phyloP scores from a whole-genome alignment of 2,329 filamentous ascomycete species.

The Decorospora gaudefroyi region DNA sequence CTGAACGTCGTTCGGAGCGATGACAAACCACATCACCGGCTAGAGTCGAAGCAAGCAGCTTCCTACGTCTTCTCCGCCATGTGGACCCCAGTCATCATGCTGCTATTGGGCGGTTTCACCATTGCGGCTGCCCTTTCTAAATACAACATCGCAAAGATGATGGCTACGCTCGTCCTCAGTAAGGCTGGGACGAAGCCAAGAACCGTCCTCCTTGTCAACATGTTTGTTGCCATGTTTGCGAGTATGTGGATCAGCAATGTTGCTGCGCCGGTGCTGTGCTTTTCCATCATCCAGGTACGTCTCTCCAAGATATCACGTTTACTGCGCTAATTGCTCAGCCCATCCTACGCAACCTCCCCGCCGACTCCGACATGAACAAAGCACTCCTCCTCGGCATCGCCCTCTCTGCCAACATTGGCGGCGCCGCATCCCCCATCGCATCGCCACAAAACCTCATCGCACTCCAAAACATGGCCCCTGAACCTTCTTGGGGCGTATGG shows the following conservation, averaged over 20 bases:
- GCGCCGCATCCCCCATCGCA: constrained; percentile 94
- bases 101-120: constrained; percentile 92
- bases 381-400: constrained; percentile 95
- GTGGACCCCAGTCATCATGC: constrained; percentile 99
- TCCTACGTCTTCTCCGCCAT: constrained; percentile 88
- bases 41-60: constrained; percentile 80
- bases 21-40: constrained; percentile 67
- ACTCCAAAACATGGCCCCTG: constrained; percentile 89
- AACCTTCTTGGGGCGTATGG: constrained; percentile 92
- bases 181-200: constrained; percentile 91
- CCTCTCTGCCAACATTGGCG: constrained; percentile 91
- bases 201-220: constrained; percentile 92
- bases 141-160: constrained; percentile 95
- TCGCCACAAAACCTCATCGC: constrained; percentile 98
- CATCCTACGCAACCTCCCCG: constrained; percentile 87
- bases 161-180: constrained; percentile 93
- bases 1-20: constrained; percentile 82
- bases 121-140: constrained; percentile 94
- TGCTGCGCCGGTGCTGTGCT: constrained; percentile 93
- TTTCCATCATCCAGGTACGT: constrained; percentile 88
- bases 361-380: constrained; percentile 91
- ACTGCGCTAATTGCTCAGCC: constrained; percentile 61
- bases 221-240: constrained; percentile 96
- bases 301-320: rapidly evolving
- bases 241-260: constrained; percentile 99